Percentiles rank a stretch among this genome's conserved stretches.
Conservation (phyloP, 2,329 filamentous ascomycete species). For the Penicillium hordei region DNA sequence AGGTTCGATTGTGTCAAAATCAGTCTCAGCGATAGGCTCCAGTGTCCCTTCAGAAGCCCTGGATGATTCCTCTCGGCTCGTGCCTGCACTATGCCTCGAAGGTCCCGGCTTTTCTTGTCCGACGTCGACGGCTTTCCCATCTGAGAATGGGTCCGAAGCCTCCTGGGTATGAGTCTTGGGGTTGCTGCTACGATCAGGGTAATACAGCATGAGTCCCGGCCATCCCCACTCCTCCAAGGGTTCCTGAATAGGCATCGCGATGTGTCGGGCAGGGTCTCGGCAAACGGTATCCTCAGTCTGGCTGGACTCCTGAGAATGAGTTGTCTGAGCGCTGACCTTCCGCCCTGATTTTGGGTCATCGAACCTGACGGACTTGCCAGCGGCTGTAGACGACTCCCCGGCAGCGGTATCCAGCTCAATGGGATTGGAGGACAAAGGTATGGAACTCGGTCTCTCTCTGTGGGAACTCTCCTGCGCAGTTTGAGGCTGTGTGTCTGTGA, state of each 20-base stretch:
- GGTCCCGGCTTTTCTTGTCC: neutral
- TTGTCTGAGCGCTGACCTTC: conserved; percentile 35
- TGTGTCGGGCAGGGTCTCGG: conserved; percentile 33
- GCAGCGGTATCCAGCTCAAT: neutral
- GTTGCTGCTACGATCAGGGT: neutral
- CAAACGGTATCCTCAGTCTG: conserved; percentile 35
- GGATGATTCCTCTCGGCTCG: conserved; percentile 1
- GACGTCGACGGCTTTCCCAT: conserved; percentile 16
- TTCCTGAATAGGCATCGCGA: conserved; percentile 23
- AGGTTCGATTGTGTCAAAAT: neutral
- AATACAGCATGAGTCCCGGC: conserved; percentile 8
- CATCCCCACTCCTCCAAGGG: conserved; percentile 10
- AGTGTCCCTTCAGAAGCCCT: conserved; percentile 4
- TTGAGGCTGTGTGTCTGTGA: conserved; percentile 2
- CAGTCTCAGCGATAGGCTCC: conserved; percentile 5
- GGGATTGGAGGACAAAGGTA: conserved; percentile 3
- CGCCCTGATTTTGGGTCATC: conserved; percentile 20
- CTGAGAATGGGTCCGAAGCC: conserved; percentile 22
- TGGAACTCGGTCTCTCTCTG: neutral
- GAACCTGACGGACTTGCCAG: conserved; percentile 1
- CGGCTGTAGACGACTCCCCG: neutral
- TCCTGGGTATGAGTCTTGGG: conserved; percentile 1
- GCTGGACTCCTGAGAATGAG: conserved; percentile 34
- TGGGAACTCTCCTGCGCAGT: neutral
- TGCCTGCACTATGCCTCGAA: conserved; percentile 17